These are phyloP conservation scores for Pseudocercospora eumusae DNA, from an alignment of 2,329 filamentous ascomycete species.

Conservation along the genomic window DNA sequence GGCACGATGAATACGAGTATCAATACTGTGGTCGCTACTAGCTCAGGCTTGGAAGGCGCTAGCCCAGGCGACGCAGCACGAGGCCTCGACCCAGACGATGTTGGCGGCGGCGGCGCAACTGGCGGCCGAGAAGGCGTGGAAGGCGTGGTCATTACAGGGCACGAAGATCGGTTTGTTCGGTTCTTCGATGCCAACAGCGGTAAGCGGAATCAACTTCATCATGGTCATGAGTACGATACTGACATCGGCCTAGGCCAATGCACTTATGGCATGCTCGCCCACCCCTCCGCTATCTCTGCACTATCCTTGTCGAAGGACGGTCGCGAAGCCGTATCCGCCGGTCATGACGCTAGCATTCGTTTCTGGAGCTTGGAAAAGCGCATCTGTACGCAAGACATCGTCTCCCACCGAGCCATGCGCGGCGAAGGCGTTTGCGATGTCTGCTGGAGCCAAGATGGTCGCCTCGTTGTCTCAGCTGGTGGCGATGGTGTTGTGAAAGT, in stretches of 20 bases:
- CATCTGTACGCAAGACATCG: slow-evolving; percentile 92
- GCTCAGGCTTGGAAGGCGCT: slow-evolving; percentile 69
- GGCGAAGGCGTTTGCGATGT: slow-evolving; percentile 93
- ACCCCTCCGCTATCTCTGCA: slow-evolving; percentile 88
- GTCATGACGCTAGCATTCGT: slow-evolving; percentile 90
- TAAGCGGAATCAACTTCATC: slow-evolving; percentile 55
- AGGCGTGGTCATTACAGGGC: slow-evolving; percentile 91
- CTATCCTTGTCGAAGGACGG: slow-evolving; percentile 91
- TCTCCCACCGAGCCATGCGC: slow-evolving; percentile 87
- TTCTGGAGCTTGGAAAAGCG: slow-evolving; percentile 98
- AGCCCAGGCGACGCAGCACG: slow-evolving; percentile 59
- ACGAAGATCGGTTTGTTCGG: slow-evolving; percentile 92
- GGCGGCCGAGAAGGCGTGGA: slow-evolving; percentile 74
- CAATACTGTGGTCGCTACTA: slow-evolving; percentile 84
- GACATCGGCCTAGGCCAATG: slow-evolving; percentile 73
- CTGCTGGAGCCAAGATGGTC: slow-evolving; percentile 92
- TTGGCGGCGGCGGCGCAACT: slow-evolving; percentile 77
- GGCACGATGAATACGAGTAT: slow-evolving; percentile 79
- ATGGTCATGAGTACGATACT: slow-evolving; percentile 16
- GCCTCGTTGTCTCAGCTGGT: slow-evolving; percentile 91
- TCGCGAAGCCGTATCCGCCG: slow-evolving; percentile 89
- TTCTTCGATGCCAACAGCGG: slow-evolving; percentile 99
- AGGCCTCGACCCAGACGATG: slow-evolving; percentile 70
- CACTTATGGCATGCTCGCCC: slow-evolving; percentile 97
- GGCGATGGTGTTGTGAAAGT: slow-evolving; percentile 97